These are phyloP conservation scores for Rubia peregrina DNA, from an alignment of 305 asterid species.

Conservation along the genomic window DNA sequence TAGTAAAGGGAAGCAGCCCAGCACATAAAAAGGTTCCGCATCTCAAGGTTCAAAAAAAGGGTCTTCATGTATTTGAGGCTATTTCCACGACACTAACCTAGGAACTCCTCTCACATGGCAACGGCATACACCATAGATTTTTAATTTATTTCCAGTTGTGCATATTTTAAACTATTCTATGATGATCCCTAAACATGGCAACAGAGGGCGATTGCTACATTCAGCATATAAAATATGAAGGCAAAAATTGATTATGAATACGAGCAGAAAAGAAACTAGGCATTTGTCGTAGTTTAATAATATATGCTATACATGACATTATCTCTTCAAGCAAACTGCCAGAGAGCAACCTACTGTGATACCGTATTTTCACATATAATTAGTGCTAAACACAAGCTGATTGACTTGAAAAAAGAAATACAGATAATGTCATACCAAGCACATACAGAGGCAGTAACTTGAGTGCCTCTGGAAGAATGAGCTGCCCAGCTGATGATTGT, in stretches of 20 bases:
- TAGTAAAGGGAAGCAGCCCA: not conserved
- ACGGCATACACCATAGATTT: not conserved
- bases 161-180: not conserved
- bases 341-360: not conserved
- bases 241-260: not conserved
- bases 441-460: constrained; percentile 73
- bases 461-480: constrained; percentile 85
- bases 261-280: not conserved
- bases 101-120: too few species aligned
- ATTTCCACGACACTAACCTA: too few species aligned
- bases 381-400: not conserved
- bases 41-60: not conserved
- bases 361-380: not conserved
- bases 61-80: not conserved
- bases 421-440: constrained; percentile 53
- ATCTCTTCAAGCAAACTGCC: not conserved
- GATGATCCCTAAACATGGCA: not conserved
- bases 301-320: not conserved
- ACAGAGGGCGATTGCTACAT: not conserved
- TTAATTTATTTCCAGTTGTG: not conserved
- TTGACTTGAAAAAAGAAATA: not conserved
- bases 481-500: constrained; percentile 65
- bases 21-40: not conserved
- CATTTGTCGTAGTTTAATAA: not conserved
- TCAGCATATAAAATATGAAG: not conserved